Conservation (phyloP, 1,284 basidiomycete genomes). For the Limonomyces culmigenus region DNA sequence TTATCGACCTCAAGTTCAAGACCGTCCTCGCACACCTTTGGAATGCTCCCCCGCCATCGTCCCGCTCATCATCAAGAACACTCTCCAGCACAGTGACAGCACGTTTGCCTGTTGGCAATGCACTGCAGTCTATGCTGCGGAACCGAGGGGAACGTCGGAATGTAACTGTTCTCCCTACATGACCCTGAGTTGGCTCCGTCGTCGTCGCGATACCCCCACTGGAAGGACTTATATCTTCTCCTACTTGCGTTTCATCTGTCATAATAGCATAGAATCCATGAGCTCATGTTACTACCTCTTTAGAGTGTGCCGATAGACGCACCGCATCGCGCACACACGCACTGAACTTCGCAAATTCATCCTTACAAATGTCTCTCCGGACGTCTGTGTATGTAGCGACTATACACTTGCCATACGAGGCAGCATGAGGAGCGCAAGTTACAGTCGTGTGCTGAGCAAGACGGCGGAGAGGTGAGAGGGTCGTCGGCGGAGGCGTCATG, state of each 20-base stretch:
- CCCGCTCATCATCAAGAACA: background rate
- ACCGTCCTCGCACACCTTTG: no score
- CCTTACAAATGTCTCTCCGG: slow-evolving; percentile 57
- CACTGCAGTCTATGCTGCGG: no score
- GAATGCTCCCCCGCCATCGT: no score
- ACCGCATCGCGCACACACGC: slow-evolving; percentile 58
- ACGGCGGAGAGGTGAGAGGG: slow-evolving; percentile 32
- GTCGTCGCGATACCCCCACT: background rate
- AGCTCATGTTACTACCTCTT: background rate
- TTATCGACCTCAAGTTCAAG: no score
- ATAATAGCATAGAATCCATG: background rate
- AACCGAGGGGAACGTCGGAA: no score
- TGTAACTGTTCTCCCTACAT: no score
- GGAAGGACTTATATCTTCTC: slow-evolving; percentile 14
- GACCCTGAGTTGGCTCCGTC: background rate
- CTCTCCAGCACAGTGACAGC: background rate
- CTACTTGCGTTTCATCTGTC: slow-evolving; percentile 53
- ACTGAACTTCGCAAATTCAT: slow-evolving; percentile 64
- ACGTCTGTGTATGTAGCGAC: slow-evolving; percentile 61
- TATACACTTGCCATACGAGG: slow-evolving; percentile 67
- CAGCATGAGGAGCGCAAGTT: slow-evolving; percentile 53
- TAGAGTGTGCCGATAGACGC: slow-evolving; percentile 10
- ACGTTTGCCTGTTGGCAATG: no score
- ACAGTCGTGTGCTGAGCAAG: slow-evolving; percentile 52
- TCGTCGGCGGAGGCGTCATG: slow-evolving; percentile 12